Percentiles rank a stretch among this genome's conserved stretches.
Evolutionary conservation across 2,329 filamentous ascomycete genomes (phyloP).

Genomic region (Fusarium clavum): DNA sequence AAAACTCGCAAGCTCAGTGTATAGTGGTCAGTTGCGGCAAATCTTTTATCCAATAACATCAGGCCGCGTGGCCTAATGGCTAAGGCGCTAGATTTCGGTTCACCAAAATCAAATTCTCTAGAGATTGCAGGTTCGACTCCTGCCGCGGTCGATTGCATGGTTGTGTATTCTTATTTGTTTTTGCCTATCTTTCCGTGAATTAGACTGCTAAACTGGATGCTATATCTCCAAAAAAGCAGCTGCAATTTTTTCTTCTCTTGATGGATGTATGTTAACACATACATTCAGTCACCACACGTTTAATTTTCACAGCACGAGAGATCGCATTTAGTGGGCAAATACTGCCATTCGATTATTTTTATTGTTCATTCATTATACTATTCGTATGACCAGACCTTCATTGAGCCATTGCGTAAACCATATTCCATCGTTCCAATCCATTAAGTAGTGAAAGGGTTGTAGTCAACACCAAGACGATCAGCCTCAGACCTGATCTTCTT

Average conservation of each 20-base stretch:
- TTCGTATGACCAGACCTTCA: neutral
- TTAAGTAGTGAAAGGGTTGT: slow-evolving; percentile 33
- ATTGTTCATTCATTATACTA: neutral
- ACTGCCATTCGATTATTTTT: neutral
- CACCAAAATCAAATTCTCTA: neutral
- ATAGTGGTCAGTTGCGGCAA: fast-evolving
- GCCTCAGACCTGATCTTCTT: slow-evolving; percentile 33
- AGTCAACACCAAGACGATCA: slow-evolving; percentile 24
- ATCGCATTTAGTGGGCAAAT: neutral
- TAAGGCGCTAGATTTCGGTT: slow-evolving; percentile 15
- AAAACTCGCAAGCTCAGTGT: too few relatives aligned
- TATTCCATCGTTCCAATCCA: neutral
- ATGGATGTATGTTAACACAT: fast-evolving
- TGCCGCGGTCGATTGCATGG: neutral
- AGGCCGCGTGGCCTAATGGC: slow-evolving; percentile 14
- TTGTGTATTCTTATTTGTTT: neutral
- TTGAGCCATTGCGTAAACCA: neutral
- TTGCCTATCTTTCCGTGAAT: too few relatives aligned
- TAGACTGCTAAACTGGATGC: too few relatives aligned
- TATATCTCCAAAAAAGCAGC: too few relatives aligned
- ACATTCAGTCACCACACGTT: too few relatives aligned
- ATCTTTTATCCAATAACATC: neutral
- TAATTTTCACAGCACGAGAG: too few relatives aligned
- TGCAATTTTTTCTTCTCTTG: too few relatives aligned
- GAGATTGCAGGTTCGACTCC: slow-evolving; percentile 14